Evolutionary conservation across 1,139 yeast species (phyloP).

Genomic region (Hansenula sp.): DNA sequence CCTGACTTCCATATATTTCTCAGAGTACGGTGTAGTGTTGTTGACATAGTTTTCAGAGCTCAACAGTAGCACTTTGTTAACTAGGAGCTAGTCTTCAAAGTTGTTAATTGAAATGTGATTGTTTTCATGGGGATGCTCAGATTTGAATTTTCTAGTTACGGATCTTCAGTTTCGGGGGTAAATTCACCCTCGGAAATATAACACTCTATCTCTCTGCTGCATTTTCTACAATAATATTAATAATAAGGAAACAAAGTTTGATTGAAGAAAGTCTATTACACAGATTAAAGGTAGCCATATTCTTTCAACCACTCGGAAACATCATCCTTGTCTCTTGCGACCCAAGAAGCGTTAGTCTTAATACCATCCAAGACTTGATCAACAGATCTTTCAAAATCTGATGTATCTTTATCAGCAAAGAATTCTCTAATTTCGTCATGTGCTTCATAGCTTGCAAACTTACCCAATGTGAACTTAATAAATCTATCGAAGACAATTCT

Average conservation of each 20-base stretch:
- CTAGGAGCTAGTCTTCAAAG: too few species aligned
- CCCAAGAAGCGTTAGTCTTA: slow-evolving; percentile 46
- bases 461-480: slow-evolving; percentile 46
- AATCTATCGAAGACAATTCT: slow-evolving; percentile 65
- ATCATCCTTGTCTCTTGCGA: slow-evolving; percentile 49
- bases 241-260: too few species aligned
- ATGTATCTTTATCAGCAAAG: slow-evolving; percentile 51
- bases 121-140: too few species aligned
- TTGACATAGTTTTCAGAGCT: slow-evolving; percentile 58
- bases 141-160: too few species aligned
- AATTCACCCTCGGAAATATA: too few species aligned
- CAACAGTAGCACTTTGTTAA: too few species aligned
- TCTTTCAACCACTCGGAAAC: slow-evolving; percentile 31
- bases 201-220: too few species aligned
- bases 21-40: slow-evolving; percentile 57
- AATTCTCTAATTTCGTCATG: slow-evolving; percentile 44
- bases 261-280: too few species aligned
- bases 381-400: slow-evolving; percentile 58
- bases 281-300: not conserved
- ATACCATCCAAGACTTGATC: slow-evolving; percentile 53
- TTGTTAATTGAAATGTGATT: too few species aligned
- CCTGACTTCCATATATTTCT: slow-evolving; percentile 65
- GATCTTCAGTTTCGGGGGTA: too few species aligned
- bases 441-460: slow-evolving; percentile 42
- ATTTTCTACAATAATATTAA: too few species aligned